phyloP scores from a whole-genome alignment of 176 grass and related monocot species.

The Leersia perrieri region DNA sequence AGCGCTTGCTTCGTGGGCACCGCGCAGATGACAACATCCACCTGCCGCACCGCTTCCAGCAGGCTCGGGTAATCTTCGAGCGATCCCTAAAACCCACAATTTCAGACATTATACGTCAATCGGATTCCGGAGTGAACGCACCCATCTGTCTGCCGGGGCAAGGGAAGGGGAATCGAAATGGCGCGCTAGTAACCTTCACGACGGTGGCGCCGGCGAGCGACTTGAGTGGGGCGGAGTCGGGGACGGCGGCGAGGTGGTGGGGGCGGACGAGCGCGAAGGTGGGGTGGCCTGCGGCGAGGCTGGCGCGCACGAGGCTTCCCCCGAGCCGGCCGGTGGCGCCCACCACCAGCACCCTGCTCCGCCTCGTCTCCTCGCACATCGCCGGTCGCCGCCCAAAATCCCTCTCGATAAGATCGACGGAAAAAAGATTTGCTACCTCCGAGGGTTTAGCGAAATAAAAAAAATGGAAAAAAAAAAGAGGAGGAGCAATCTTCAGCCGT shows the following conservation, averaged over 20 bases:
- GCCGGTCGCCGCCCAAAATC: conserved; percentile 10
- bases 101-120: background rate
- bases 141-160: background rate
- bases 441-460: no score
- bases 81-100: conserved; percentile 51
- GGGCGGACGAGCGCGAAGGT: conserved; percentile 73
- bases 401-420: background rate
- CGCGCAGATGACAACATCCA: conserved; percentile 81
- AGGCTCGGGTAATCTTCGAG: conserved; percentile 72
- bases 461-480: background rate
- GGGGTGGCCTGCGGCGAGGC: conserved; percentile 55
- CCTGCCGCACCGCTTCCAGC: conserved; percentile 61
- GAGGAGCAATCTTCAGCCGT: background rate
- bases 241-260: conserved; percentile 36
- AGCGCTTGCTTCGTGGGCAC: conserved; percentile 68
- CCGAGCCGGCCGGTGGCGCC: conserved; percentile 79
- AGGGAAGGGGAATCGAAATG: background rate
- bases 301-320: conserved; percentile 53
- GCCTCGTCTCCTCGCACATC: conserved; percentile 30
- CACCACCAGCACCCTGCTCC: conserved; percentile 74
- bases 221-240: conserved; percentile 10
- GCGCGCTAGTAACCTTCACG: conserved; percentile 45
- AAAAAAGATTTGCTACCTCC: no score
- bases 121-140: background rate
- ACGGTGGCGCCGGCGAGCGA: conserved; percentile 67